Evolutionary conservation across 441 rosid species (phyloP), one percentile per base, ranked within the genome.

Genomic region (Heliophila coronopifolia): DNA sequence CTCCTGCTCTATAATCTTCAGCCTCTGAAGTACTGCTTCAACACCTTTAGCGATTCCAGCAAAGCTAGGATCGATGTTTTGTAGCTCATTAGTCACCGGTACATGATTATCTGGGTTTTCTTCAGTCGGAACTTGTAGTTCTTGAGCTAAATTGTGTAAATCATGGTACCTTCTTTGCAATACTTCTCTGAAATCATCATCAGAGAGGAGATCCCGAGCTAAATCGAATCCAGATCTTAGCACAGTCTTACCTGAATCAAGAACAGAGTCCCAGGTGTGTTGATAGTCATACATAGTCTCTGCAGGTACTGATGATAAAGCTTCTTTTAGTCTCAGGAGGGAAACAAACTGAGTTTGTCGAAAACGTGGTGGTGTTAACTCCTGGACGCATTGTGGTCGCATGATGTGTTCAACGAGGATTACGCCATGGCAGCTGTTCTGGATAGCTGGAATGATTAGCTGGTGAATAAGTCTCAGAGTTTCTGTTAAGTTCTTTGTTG

Each of bases 1-100:
- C 75, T 84, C 98, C 61, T 85, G 95, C 66, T 92, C 98, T 9
- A 92, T 85, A 58, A 92, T 83, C 83, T 77, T 87, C 62, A 92
- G 71, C 61, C 95, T 81, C 72, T 81, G 85, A 68, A 87, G 70
- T 25, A 92, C 91, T 52, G 74, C 79, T 65, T 92, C 94, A 19
- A 87, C 80, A 2, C 98, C 98, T 61, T 75, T 87, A 6, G 98
- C 95, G 11, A 87, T 83, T 52, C 96, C 95, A 25, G 78, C 74
- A 9, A 92, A 78, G 56, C 91, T 70, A 4, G 98, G 86, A 57
- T 87, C 95, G 8, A 92, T 77, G 48, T 47, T 77, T 46, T 68
- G 79, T n/a, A 54, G 66, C 41, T 79, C 85, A 67, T 70, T 77
- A 9, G 67, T 60, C 19, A 61, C 36, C 0, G 75, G 24, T 28